Evolutionary conservation across 768 basidiomycete species (phyloP).

Genomic region (Mycena kentingensis): DNA sequence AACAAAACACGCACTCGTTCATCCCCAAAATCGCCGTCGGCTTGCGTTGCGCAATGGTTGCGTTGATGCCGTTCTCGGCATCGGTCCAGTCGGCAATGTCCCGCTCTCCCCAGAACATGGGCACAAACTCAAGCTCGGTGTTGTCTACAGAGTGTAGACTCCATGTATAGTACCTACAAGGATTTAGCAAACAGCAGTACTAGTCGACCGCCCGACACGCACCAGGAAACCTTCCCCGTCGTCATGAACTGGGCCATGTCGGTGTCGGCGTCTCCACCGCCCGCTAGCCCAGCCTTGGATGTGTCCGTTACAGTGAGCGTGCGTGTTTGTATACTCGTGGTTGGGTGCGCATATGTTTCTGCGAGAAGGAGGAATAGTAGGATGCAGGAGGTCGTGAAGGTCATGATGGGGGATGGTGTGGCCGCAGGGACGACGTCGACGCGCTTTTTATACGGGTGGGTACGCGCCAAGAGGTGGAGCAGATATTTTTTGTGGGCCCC

Average conservation of each 20-base stretch:
- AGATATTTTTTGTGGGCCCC: no score
- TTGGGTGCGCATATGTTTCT: slow-evolving; percentile 5
- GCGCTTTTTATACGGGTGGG: no score
- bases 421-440: no score
- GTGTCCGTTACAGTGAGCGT: slow-evolving; percentile 30
- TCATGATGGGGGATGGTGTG: no score
- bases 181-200: neutral
- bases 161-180: slow-evolving; percentile 56
- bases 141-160: slow-evolving; percentile 33
- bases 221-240: slow-evolving; percentile 55
- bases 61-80: slow-evolving; percentile 35
- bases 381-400: slow-evolving; percentile 16
- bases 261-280: slow-evolving; percentile 46
- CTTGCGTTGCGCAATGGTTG: slow-evolving; percentile 37
- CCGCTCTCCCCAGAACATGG: slow-evolving; percentile 55
- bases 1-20: slow-evolving; percentile 46
- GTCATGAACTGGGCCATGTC: slow-evolving; percentile 44
- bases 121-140: slow-evolving; percentile 53
- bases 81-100: slow-evolving; percentile 41
- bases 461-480: no score
- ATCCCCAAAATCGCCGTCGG: slow-evolving; percentile 51
- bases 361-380: slow-evolving; percentile 6
- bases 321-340: no score
- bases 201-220: slow-evolving; percentile 28
- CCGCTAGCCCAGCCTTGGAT: slow-evolving; percentile 54